A percentile compares a stretch with the other conserved stretches of the same genome.
These are phyloP conservation scores for Francoa sonchifolia DNA, from an alignment of 441 rosid genomes.

Conservation along the genomic window DNA sequence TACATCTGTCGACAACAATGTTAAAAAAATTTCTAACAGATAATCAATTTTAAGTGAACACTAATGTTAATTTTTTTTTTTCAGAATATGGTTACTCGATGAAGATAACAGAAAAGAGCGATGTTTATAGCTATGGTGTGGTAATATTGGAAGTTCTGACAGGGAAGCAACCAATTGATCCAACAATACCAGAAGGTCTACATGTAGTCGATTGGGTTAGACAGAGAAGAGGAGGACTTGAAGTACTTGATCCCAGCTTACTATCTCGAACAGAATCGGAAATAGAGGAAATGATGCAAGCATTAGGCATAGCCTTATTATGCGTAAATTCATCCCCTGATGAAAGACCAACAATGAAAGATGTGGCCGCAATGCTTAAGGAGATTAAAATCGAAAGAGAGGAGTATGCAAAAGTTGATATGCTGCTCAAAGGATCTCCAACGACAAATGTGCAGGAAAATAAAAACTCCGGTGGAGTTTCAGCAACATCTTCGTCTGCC, in stretches of 20 bases:
- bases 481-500: slow-evolving; percentile 47
- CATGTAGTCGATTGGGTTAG: slow-evolving; percentile 89
- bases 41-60: slow-evolving; percentile 7
- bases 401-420: slow-evolving; percentile 70
- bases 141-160: slow-evolving; percentile 78
- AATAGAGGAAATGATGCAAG: slow-evolving; percentile 76
- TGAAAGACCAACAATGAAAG: slow-evolving; percentile 91
- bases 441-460: slow-evolving; percentile 20
- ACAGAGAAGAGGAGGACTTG: slow-evolving; percentile 42
- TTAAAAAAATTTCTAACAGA: neutral
- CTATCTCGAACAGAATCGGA: slow-evolving; percentile 47
- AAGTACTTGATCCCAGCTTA: slow-evolving; percentile 55
- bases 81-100: slow-evolving; percentile 88
- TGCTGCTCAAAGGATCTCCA: slow-evolving; percentile 59
- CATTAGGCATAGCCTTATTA: slow-evolving; percentile 61
- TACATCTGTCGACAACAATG: neutral
- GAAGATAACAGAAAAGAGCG: slow-evolving; percentile 96
- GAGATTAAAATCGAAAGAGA: slow-evolving; percentile 79
- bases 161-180: slow-evolving; percentile 91
- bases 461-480: slow-evolving; percentile 12
- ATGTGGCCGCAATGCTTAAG: slow-evolving; percentile 80
- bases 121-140: slow-evolving; percentile 89
- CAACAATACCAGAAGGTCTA: slow-evolving; percentile 82
- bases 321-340: slow-evolving; percentile 67
- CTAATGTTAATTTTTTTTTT: neutral